Conservation (phyloP, 306 rosid genomes). For the Trifolium dubium region DNA sequence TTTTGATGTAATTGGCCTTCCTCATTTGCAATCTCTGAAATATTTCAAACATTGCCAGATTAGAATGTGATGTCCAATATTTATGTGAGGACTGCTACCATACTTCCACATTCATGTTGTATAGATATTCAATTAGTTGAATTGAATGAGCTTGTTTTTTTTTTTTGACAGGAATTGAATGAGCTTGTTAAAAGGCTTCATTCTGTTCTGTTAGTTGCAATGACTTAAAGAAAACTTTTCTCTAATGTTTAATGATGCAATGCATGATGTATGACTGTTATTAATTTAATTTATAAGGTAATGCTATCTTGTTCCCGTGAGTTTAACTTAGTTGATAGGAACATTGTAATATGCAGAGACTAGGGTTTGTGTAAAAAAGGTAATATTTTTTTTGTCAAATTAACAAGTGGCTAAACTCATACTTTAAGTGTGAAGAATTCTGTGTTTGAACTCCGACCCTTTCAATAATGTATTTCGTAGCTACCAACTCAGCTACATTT, state of each 20-base stretch:
- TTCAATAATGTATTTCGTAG: too few species aligned
- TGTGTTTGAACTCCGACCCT: too few species aligned
- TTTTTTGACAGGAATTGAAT: too few species aligned
- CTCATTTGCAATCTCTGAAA: slow-evolving; percentile 6
- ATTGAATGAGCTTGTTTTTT: slow-evolving; percentile 22
- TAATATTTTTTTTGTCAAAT: too few species aligned
- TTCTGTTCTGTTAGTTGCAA: neutral
- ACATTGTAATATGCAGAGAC: too few species aligned
- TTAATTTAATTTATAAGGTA: neutral
- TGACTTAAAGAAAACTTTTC: neutral
- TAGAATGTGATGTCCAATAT: slow-evolving; percentile 31
- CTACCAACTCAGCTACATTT: too few species aligned
- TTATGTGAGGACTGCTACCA: slow-evolving; percentile 30
- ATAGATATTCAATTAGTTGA: neutral
- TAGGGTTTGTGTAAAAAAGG: too few species aligned
- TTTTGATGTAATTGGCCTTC: neutral
- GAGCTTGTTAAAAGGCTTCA: slow-evolving; percentile 34
- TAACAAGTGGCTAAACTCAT: too few species aligned
- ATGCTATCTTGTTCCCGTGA: neutral
- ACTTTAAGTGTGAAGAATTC: too few species aligned
- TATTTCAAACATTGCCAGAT: slow-evolving; percentile 24
- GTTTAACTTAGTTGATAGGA: too few species aligned
- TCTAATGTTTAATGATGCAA: neutral
- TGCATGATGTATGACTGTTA: neutral
- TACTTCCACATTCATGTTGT: slow-evolving; percentile 18